Base-by-base conservation (phyloP, 306 rosid species). In the Cicer bijugum region DNA sequence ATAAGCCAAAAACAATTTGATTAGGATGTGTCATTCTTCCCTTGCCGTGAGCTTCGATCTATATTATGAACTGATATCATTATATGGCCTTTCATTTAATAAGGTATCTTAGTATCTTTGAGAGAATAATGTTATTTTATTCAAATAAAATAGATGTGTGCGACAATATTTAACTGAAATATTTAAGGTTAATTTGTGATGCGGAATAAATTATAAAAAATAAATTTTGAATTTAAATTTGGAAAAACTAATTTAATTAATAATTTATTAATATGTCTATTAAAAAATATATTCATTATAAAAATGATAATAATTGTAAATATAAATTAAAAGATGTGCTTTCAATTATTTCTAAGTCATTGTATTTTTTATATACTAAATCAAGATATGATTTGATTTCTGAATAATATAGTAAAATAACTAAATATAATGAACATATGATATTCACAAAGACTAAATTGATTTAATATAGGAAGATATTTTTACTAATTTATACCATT, bases 1-100 rank as follows among this genome's bases (percentile, higher is more conserved):
- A 74, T 35, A 48, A 61, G n/a, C 20, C 46, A 16, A 35, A 73
- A 35, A 7, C 37, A 6, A 62, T 58, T 38, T 61, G 79, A 79
- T 55, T 64, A 72, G 9, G 83, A 66, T 53, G 8, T 45, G 33
- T 40, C 19, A 8, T 19, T 66, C 51, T 40, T 37, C 33, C 47
- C 57, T 57, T 45, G 33, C 83, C 70, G 83, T 67, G 12, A 65
- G 51, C 2, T 8, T 35, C 4, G 39, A 42, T 14, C 14, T 42
- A 43, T 58, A 5, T 56, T 9, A 17, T 15, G 23, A 38, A 42
- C 6, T 66, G 11, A 66, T 19, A 23, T 23, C 33, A 23, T 23
- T 28, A 28, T 28, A 28, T 28, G 33, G 33, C 33, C 33, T 28
- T 28, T 28, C 33, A 28, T 28, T 28, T 28, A 28, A 28, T 28